Percentiles rank a stretch among this genome's conserved stretches.
These are phyloP conservation scores for Rhizophora mangle DNA, from an alignment of 345 rosid species.

Conservation along the genomic window DNA sequence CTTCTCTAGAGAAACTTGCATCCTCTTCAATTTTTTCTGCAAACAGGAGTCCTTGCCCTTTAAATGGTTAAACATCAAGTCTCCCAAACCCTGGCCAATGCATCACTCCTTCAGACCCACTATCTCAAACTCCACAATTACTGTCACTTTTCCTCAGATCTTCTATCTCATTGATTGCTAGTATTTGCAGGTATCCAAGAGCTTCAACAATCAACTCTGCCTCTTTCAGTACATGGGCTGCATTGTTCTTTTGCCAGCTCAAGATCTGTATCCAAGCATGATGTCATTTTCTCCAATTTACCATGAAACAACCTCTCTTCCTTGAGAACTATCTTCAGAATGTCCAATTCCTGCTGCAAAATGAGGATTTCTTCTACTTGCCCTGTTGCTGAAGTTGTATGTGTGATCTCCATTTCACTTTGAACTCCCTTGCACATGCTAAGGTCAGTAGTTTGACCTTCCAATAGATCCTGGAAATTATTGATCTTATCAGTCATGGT, in stretches of 20 bases:
- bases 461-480: constrained; percentile 37
- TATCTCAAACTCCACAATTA: constrained; percentile 49
- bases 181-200: constrained; percentile 71
- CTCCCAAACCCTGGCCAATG: constrained; percentile 40
- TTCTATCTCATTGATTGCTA: constrained; percentile 61
- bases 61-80: constrained; percentile 29
- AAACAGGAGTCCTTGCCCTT: constrained; percentile 37
- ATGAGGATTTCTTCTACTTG: constrained; percentile 60
- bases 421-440: constrained; percentile 13
- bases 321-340: constrained; percentile 63
- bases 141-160: constrained; percentile 52
- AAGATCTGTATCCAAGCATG: constrained; percentile 49
- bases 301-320: constrained; percentile 61
- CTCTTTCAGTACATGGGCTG: constrained; percentile 47
- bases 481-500: background rate
- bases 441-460: constrained; percentile 9
- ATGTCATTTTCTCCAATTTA: constrained; percentile 46
- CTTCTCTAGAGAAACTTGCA: constrained; percentile 86
- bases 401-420: constrained; percentile 24
- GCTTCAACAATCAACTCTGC: constrained; percentile 69
- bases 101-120: constrained; percentile 48
- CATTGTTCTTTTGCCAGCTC: constrained; percentile 43
- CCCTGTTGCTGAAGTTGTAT: constrained; percentile 35
- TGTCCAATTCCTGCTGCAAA: constrained; percentile 82
- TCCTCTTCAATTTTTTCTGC: constrained; percentile 57